These are phyloP conservation scores for Plantago major DNA, from an alignment of 257 asterid genomes.

Conservation along the genomic window DNA sequence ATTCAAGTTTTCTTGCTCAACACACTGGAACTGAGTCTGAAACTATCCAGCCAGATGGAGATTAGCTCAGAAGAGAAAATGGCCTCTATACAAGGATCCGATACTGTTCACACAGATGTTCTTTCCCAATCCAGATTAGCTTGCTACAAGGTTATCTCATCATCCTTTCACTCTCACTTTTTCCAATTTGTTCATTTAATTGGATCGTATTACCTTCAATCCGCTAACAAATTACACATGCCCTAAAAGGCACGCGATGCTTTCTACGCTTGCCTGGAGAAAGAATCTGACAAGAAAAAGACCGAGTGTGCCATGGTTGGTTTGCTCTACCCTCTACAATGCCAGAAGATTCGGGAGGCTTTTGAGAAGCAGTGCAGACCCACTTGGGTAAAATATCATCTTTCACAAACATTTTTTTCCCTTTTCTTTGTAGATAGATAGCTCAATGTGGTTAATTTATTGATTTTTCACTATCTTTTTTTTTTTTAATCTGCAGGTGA, in stretches of 20 bases:
- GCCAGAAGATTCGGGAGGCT: slow-evolving; percentile 64
- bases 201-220: too few relatives aligned
- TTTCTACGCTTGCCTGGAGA: slow-evolving; percentile 81
- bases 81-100: slow-evolving; percentile 53
- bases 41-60: slow-evolving; percentile 30
- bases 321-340: slow-evolving; percentile 77
- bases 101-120: slow-evolving; percentile 61
- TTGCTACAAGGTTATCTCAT: slow-evolving; percentile 61
- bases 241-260: slow-evolving; percentile 84
- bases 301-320: slow-evolving; percentile 83
- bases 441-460: not conserved
- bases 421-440: not conserved
- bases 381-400: slow-evolving; percentile 59
- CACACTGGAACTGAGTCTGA: too few relatives aligned
- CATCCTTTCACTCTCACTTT: too few relatives aligned
- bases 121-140: slow-evolving; percentile 61
- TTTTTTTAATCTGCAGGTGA: slow-evolving; percentile 44
- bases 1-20: too few relatives aligned
- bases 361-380: slow-evolving; percentile 75
- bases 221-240: not conserved
- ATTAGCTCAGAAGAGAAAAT: slow-evolving; percentile 35
- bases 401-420: slow-evolving; percentile 8
- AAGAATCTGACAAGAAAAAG: slow-evolving; percentile 63
- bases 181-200: not conserved
- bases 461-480: too few relatives aligned